Conservation (phyloP, 495 filamentous ascomycete species). For the Xylaria acuta region DNA sequence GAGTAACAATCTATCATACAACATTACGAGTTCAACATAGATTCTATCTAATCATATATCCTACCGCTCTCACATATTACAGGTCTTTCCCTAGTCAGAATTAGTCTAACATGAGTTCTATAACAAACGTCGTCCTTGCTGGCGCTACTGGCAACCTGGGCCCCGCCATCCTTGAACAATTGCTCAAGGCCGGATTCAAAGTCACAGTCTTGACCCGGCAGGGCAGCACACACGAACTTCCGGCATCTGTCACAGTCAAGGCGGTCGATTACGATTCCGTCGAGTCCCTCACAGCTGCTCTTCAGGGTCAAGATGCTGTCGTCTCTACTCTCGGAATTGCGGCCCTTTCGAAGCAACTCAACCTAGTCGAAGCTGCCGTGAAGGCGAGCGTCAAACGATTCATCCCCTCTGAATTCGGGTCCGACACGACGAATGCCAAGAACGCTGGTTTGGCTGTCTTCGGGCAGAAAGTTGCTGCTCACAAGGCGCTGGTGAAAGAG, state of each 20-base stretch:
- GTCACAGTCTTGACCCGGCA: constrained; percentile 62
- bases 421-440: constrained; percentile 38
- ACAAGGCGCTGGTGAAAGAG: constrained; percentile 47
- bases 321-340: constrained; percentile 52
- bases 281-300: constrained; percentile 54
- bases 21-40: background rate
- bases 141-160: constrained; percentile 65
- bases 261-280: constrained; percentile 61
- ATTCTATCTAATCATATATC: background rate
- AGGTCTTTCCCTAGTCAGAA: background rate
- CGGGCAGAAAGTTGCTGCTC: constrained; percentile 48
- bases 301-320: constrained; percentile 61
- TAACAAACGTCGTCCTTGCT: constrained; percentile 55
- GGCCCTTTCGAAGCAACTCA: constrained; percentile 47
- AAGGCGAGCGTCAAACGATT: constrained; percentile 61
- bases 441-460: constrained; percentile 47
- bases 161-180: constrained; percentile 53
- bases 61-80: background rate
- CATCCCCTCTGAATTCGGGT: constrained; percentile 67
- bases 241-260: constrained; percentile 48
- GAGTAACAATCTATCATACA: background rate
- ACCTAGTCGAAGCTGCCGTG: constrained; percentile 63
- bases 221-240: constrained; percentile 43
- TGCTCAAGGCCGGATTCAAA: constrained; percentile 59
- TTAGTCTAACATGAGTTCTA: constrained; percentile 42